Percentiles rank a stretch among this genome's conserved stretches.
These are phyloP conservation scores for Solanum sitiens DNA, from an alignment of 257 asterid species.

Conservation along the genomic window DNA sequence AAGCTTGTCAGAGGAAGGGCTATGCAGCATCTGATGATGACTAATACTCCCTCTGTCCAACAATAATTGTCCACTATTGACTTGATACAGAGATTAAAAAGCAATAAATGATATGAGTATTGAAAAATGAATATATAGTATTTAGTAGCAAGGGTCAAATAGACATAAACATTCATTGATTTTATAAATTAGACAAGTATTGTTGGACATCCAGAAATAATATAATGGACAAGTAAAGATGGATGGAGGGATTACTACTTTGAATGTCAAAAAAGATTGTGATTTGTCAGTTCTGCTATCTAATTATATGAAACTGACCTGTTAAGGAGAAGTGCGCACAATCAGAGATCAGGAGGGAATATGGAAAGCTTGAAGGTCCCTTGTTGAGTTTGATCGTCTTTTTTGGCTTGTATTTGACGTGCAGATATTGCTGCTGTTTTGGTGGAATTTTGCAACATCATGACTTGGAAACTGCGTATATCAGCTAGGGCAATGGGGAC, in stretches of 20 bases:
- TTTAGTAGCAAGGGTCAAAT: background rate
- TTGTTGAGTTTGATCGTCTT: background rate
- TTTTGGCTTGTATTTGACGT: slow-evolving; percentile 4
- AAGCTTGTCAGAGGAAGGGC: background rate
- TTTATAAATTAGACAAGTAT: background rate
- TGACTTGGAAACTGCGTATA: slow-evolving; percentile 13
- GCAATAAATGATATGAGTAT: background rate
- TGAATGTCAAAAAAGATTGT: background rate
- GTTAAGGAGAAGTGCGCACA: background rate
- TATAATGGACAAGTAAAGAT: background rate
- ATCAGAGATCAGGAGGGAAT: background rate
- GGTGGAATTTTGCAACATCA: slow-evolving; percentile 8
- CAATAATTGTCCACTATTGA: background rate
- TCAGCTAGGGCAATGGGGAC: slow-evolving; percentile 18
- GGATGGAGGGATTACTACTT: background rate
- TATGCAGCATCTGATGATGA: background rate
- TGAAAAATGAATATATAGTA: background rate
- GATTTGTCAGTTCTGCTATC: background rate
- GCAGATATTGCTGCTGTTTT: slow-evolving; percentile 14
- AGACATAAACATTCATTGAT: background rate
- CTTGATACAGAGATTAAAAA: background rate
- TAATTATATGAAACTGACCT: background rate
- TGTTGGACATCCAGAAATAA: background rate
- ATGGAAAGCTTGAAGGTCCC: background rate
- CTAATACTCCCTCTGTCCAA: background rate